Evolutionary conservation across 2,329 filamentous ascomycete genomes (phyloP), one percentile per base, ranked within the genome.

Genomic region (Colletotrichum karsti): DNA sequence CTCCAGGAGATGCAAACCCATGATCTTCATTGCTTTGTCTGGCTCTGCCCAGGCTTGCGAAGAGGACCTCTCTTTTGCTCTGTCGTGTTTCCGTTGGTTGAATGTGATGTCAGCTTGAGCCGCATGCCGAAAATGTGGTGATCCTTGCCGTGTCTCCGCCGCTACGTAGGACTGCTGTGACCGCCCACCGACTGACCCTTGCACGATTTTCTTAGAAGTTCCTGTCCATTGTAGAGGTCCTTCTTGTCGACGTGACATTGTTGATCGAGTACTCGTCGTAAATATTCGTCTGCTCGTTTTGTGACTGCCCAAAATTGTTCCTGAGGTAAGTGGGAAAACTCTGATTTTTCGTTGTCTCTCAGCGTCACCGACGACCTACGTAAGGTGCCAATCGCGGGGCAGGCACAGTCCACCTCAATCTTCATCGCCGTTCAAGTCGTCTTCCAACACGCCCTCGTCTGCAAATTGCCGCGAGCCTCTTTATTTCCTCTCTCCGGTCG

Each of bases 1-100:
- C 84, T 87, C 88, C 84, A 83, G 87, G 87, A 78, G 88, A 91
- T 83, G 90, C 90, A 87, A 51, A 91, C 83, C 71, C 69, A 63
- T 73, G 78, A 79, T 87, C 87, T 89, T 89, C 87, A 85, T 90
- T 88, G 82, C 81, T 72, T 71, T 73, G 76, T 76, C 75, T 82
- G 83, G 86, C 82, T 83, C 15, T 81, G 81, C 72, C 81, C 81
- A 79, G 78, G 76, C 78, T 73, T 75, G 84, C 84, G 85, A 88
- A 84, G 88, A 90, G 89, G 86, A 33, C 20, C 4, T 9, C 5
- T 5, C 15, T 26, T 4, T 4, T 20, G 20, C 28, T 15, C 3
- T 8, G n/a, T 10, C 15, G 30, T 18, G 35, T n/a, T 3, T 15
- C 7, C 1, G 8, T 9, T 8, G 24, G 8, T 18, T 3, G 10